Conservation (phyloP, 306 rosid genomes). For the Prunus mongolica region DNA sequence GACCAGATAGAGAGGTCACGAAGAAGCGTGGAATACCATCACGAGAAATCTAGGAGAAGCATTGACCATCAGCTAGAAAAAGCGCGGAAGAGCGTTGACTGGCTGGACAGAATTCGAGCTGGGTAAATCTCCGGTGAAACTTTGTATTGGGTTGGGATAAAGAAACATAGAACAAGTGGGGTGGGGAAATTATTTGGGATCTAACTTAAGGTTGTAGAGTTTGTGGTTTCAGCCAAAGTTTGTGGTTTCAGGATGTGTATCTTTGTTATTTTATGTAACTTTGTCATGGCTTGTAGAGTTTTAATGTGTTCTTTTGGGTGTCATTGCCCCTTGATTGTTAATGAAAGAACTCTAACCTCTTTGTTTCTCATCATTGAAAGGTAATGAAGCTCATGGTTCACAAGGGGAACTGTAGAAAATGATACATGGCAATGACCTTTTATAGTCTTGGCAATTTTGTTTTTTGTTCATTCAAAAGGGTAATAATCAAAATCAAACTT, state of each 20-base stretch:
- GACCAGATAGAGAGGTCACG: conserved; percentile 74
- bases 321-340: conserved; percentile 26
- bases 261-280: conserved; percentile 25
- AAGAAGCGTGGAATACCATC: conserved; percentile 65
- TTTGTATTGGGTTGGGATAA: conserved; percentile 30
- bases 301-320: conserved; percentile 33
- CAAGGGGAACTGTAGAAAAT: not conserved
- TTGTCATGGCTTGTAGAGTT: conserved; percentile 38
- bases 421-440: not conserved
- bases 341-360: conserved; percentile 54
- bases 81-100: conserved; percentile 74
- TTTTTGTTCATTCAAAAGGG: no score
- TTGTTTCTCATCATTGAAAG: conserved; percentile 25
- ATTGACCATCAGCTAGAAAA: conserved; percentile 73
- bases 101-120: conserved; percentile 81
- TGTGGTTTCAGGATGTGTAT: conserved; percentile 39
- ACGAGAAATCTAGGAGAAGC: conserved; percentile 72
- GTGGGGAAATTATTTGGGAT: conserved; percentile 31
- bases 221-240: conserved; percentile 2
- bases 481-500: no score
- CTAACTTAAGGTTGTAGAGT: conserved; percentile 42
- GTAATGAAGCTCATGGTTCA: conserved; percentile 32
- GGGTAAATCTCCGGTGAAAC: conserved; percentile 28
- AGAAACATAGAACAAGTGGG: conserved; percentile 33
- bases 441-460: not conserved